These are phyloP conservation scores for Quercus berberidifolia DNA, from an alignment of 306 rosid genomes.

Conservation along the genomic window DNA sequence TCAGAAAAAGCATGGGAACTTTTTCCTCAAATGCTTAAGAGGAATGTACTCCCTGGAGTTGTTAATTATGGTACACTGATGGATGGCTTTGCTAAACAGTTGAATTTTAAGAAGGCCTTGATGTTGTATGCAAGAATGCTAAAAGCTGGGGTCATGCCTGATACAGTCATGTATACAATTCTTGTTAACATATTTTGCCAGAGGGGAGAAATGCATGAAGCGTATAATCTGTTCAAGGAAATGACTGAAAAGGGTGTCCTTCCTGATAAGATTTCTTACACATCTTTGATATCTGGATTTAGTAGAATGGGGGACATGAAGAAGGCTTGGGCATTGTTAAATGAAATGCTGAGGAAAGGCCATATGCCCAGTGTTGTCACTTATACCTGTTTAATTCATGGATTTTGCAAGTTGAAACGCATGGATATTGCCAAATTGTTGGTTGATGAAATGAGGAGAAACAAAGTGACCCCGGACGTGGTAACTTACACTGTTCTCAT, in stretches of 20 bases:
- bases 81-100: slow-evolving; percentile 50
- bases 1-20: slow-evolving; percentile 49
- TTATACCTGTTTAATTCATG: slow-evolving; percentile 57
- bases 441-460: slow-evolving; percentile 45
- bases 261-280: slow-evolving; percentile 51
- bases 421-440: slow-evolving; percentile 42
- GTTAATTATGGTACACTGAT: slow-evolving; percentile 51
- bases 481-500: slow-evolving; percentile 54
- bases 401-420: slow-evolving; percentile 42
- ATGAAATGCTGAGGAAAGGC: slow-evolving; percentile 44
- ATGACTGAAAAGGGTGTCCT: slow-evolving; percentile 34
- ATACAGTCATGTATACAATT: slow-evolving; percentile 40
- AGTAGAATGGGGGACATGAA: slow-evolving; percentile 35
- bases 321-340: slow-evolving; percentile 43
- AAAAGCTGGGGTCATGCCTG: slow-evolving; percentile 40
- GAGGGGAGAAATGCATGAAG: slow-evolving; percentile 27
- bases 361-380: slow-evolving; percentile 43
- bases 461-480: slow-evolving; percentile 38
- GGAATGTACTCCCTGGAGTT: slow-evolving; percentile 47
- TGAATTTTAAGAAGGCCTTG: slow-evolving; percentile 32
- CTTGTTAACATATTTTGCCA: slow-evolving; percentile 39
- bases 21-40: slow-evolving; percentile 62
- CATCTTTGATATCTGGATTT: slow-evolving; percentile 52
- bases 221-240: slow-evolving; percentile 33
- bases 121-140: slow-evolving; percentile 43